Conservation (phyloP, 345 rosid genomes). For the Leavenworthia alabamica region DNA sequence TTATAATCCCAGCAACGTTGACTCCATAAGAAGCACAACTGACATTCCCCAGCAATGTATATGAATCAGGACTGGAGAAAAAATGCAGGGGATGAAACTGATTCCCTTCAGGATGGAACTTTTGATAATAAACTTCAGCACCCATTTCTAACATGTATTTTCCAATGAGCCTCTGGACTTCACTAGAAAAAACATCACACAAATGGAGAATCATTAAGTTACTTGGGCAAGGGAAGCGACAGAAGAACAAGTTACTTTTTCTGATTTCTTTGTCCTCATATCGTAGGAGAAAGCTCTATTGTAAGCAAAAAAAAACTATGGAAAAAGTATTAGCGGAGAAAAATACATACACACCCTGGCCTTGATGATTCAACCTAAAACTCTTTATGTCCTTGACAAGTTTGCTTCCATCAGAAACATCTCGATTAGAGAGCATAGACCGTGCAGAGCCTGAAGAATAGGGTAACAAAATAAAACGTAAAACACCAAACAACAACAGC, state of each 20-base stretch:
- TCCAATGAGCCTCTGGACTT: slow-evolving; percentile 53
- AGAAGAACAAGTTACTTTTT: neutral
- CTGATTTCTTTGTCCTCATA: too few relatives aligned
- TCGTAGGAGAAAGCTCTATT: too few relatives aligned
- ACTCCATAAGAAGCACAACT: slow-evolving; percentile 54
- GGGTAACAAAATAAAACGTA: neutral
- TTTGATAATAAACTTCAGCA: slow-evolving; percentile 80
- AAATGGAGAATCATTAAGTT: neutral
- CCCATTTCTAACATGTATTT: slow-evolving; percentile 63
- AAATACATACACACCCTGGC: slow-evolving; percentile 61
- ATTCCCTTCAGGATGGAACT: slow-evolving; percentile 51
- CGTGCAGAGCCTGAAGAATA: slow-evolving; percentile 65
- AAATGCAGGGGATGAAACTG: slow-evolving; percentile 75
- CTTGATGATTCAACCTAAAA: slow-evolving; percentile 36
- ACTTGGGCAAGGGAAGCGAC: neutral
- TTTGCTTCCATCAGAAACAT: slow-evolving; percentile 55
- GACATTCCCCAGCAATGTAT: slow-evolving; percentile 35
- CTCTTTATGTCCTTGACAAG: slow-evolving; percentile 52
- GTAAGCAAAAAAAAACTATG: too few relatives aligned
- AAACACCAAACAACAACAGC: neutral
- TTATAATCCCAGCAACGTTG: slow-evolving; percentile 56
- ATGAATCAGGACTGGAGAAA: slow-evolving; percentile 55
- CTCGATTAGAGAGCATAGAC: slow-evolving; percentile 66
- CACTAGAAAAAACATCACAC: slow-evolving; percentile 34
- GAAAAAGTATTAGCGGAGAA: too few relatives aligned